These are phyloP conservation scores for Malus sylvestris DNA, from an alignment of 306 rosid genomes.

Conservation along the genomic window DNA sequence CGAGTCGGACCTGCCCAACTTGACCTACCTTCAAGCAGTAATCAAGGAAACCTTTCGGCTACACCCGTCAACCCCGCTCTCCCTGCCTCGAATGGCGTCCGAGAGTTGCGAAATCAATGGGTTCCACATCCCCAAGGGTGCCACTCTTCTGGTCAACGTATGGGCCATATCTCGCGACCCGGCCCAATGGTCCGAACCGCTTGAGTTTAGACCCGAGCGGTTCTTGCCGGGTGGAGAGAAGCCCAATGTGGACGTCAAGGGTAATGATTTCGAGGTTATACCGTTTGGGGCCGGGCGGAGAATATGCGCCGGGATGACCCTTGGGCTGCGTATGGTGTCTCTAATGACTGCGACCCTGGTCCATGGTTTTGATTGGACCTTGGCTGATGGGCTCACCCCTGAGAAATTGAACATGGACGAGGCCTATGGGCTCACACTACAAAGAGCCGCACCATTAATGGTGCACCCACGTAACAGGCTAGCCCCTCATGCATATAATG, in stretches of 20 bases:
- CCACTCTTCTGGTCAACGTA: conserved; percentile 66
- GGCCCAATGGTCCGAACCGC: conserved; percentile 39
- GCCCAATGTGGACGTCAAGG: conserved; percentile 46
- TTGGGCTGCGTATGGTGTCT: conserved; percentile 61
- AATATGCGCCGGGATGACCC: conserved; percentile 61
- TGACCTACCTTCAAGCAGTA: conserved; percentile 69
- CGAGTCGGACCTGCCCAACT: conserved; percentile 41
- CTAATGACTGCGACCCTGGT: conserved; percentile 35
- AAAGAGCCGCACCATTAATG: conserved; percentile 42
- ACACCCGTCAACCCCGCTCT: conserved; percentile 90
- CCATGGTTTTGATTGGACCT: conserved; percentile 57
- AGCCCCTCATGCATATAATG: conserved; percentile 18
- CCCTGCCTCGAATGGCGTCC: conserved; percentile 51
- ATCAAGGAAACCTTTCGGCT: conserved; percentile 75
- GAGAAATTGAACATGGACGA: conserved; percentile 71
- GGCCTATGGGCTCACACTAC: conserved; percentile 63
- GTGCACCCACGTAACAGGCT: conserved; percentile 52
- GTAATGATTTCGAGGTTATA: conserved; percentile 64
- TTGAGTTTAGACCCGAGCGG: conserved; percentile 64
- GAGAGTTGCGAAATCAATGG: conserved; percentile 48
- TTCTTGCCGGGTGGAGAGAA: conserved; percentile 60
- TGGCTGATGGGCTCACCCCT: conserved; percentile 30
- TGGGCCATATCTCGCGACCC: conserved; percentile 86
- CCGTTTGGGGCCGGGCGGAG: conserved; percentile 86
- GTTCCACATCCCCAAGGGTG: conserved; percentile 60